Percentiles rank a stretch among this genome's conserved stretches.
Evolutionary conservation across 768 basidiomycete species (phyloP).

Genomic region (Podaxis rugospora): DNA sequence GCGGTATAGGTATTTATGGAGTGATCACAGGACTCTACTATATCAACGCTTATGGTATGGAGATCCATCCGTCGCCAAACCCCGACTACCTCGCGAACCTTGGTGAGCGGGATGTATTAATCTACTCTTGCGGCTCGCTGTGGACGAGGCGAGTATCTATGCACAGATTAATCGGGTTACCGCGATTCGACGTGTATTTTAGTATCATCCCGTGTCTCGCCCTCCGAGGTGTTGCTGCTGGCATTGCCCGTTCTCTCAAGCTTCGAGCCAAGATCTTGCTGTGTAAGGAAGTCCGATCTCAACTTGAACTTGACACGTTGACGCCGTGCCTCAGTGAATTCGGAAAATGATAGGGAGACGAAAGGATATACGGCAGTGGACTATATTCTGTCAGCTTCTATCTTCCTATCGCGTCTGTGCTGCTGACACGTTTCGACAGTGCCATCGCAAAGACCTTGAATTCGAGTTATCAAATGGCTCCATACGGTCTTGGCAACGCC

Average conservation of each 20-base stretch:
- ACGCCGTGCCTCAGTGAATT: conserved; percentile 57
- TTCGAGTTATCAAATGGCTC: conserved; percentile 43
- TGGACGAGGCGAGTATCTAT: conserved; percentile 73
- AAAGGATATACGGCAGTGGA: conserved; percentile 78
- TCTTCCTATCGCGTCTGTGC: neutral
- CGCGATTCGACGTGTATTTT: neutral
- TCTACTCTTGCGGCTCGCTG: conserved; percentile 91
- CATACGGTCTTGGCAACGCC: conserved; percentile 56
- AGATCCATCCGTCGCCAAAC: conserved; percentile 89
- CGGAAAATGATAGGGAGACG: conserved; percentile 87
- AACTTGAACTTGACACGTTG: neutral
- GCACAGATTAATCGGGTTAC: neutral
- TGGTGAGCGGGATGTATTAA: conserved; percentile 56
- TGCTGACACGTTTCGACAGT: conserved; percentile 27
- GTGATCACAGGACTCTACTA: conserved; percentile 63
- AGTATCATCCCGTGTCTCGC: conserved; percentile 93
- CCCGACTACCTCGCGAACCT: conserved; percentile 70
- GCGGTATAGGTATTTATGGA: neutral
- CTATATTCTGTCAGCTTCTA: conserved; percentile 62
- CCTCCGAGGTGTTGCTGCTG: conserved; percentile 70
- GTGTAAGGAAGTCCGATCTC: conserved; percentile 40
- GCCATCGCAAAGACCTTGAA: conserved; percentile 72
- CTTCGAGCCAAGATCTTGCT: conserved; percentile 83
- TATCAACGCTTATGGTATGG: conserved; percentile 87
- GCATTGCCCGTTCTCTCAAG: conserved; percentile 68